phyloP scores from a whole-genome alignment of 805 yeast genomes.

The Ogataea polymorpha region DNA sequence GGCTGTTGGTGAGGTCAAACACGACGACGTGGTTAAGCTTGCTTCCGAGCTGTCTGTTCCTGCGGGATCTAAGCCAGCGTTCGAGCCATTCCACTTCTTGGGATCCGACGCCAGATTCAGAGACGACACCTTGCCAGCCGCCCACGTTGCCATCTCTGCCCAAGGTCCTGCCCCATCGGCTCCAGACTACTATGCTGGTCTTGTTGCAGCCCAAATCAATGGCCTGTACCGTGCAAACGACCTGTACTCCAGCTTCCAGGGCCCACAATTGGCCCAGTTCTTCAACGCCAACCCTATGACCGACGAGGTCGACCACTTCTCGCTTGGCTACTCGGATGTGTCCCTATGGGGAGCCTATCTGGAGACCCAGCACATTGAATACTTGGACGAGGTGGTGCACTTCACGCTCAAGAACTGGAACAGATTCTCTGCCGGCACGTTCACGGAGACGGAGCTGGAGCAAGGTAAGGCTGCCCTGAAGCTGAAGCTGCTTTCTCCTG shows the following conservation, averaged over 20 bases:
- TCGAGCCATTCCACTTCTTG: conserved; percentile 60
- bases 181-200: conserved; percentile 64
- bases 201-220: conserved; percentile 66
- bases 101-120: conserved; percentile 87
- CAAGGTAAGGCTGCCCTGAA: conserved; percentile 74
- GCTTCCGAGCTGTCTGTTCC: conserved; percentile 51
- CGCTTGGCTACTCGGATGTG: conserved; percentile 67
- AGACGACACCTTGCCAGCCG: conserved; percentile 82
- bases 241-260: conserved; percentile 55
- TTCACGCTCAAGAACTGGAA: conserved; percentile 85
- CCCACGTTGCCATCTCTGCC: conserved; percentile 73
- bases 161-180: conserved; percentile 65
- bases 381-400: conserved; percentile 75
- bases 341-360: conserved; percentile 85
- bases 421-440: conserved; percentile 66
- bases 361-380: conserved; percentile 54
- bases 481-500: conserved; percentile 54
- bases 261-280: conserved; percentile 67
- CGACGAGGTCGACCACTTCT: conserved; percentile 70
- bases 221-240: conserved; percentile 52
- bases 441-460: conserved; percentile 73
- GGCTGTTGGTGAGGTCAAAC: conserved; percentile 64
- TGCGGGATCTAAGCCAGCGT: conserved; percentile 47
- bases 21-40: conserved; percentile 65
- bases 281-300: conserved; percentile 71